A percentile compares a stretch with the other conserved stretches of the same genome.
phyloP scores from a whole-genome alignment of 768 basidiomycete genomes.

The Amanita exitialis region DNA sequence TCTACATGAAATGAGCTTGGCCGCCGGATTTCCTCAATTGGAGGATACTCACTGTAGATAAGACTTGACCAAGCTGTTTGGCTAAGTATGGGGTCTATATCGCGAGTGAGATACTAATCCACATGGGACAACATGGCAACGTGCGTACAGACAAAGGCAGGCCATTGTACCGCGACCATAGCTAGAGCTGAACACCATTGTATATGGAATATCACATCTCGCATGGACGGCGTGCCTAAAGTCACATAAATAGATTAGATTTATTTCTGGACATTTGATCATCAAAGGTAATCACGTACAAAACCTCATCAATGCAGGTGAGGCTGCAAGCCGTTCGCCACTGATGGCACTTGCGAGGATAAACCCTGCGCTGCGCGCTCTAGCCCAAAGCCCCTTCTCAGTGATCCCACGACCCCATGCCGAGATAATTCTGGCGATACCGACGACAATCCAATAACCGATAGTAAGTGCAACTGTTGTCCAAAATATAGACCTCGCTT shows the following conservation, averaged over 20 bases:
- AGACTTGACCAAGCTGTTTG: conserved; percentile 86
- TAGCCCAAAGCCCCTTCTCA: conserved; percentile 53
- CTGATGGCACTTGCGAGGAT: conserved; percentile 89
- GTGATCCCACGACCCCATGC: conserved; percentile 74
- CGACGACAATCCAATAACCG: conserved; percentile 76
- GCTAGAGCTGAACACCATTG: conserved; percentile 85
- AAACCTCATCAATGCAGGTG: conserved; percentile 82
- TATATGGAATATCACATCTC: conserved; percentile 89
- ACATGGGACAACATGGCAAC: conserved; percentile 3
- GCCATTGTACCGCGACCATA: conserved; percentile 96
- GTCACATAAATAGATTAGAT: conserved; percentile 5
- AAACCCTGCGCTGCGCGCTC: conserved; percentile 77
- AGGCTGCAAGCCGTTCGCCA: conserved; percentile 78
- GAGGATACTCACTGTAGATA: conserved; percentile 44
- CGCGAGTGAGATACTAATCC: conserved; percentile 7
- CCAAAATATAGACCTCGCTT: conserved; percentile 64
- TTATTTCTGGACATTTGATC: neutral
- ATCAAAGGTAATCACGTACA: conserved; percentile 38
- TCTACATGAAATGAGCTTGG: conserved; percentile 33
- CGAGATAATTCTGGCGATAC: conserved; percentile 70
- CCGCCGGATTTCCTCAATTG: neutral
- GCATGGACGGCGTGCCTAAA: conserved; percentile 81
- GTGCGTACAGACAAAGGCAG: conserved; percentile 77
- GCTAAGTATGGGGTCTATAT: conserved; percentile 77
- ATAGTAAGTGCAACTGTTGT: conserved; percentile 61